These are phyloP conservation scores for Metarhizium sp. DNA, from an alignment of 2,329 filamentous ascomycete species.

Conservation along the genomic window DNA sequence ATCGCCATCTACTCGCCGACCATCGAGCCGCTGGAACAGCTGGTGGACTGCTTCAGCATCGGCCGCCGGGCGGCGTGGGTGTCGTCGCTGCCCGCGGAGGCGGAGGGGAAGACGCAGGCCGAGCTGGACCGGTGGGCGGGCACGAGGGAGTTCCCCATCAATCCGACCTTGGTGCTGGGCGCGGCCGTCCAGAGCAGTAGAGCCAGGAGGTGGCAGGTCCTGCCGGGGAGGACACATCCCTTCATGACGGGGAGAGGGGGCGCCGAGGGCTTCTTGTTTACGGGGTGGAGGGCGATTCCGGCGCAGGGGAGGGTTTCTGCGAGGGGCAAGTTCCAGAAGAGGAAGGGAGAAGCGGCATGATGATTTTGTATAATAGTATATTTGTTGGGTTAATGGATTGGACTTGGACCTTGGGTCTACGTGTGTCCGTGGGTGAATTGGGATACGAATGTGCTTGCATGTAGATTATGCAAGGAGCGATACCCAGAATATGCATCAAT, in stretches of 20 bases:
- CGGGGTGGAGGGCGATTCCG: constrained; percentile 71
- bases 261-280: constrained; percentile 84
- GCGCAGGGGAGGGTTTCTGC: constrained; percentile 73
- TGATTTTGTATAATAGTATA: neutral
- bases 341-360: constrained; percentile 27
- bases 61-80: constrained; percentile 70
- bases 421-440: neutral
- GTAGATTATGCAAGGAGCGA: neutral
- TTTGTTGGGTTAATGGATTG: neutral
- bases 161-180: constrained; percentile 75
- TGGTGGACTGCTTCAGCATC: constrained; percentile 80
- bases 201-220: constrained; percentile 76
- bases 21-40: constrained; percentile 65
- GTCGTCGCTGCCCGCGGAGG: constrained; percentile 37
- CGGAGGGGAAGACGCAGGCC: constrained; percentile 31
- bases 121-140: constrained; percentile 48
- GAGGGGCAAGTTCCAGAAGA: constrained; percentile 67
- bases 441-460: neutral
- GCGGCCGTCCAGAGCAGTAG: constrained; percentile 73
- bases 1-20: constrained; percentile 78
- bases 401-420: neutral
- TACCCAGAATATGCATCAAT: neutral
- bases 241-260: constrained; percentile 85
- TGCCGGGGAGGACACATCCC: constrained; percentile 87
- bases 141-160: constrained; percentile 72